Evolutionary conservation across 768 basidiomycete species (phyloP), one percentile per base, ranked within the genome.

Genomic region (Lepiota venenata): DNA sequence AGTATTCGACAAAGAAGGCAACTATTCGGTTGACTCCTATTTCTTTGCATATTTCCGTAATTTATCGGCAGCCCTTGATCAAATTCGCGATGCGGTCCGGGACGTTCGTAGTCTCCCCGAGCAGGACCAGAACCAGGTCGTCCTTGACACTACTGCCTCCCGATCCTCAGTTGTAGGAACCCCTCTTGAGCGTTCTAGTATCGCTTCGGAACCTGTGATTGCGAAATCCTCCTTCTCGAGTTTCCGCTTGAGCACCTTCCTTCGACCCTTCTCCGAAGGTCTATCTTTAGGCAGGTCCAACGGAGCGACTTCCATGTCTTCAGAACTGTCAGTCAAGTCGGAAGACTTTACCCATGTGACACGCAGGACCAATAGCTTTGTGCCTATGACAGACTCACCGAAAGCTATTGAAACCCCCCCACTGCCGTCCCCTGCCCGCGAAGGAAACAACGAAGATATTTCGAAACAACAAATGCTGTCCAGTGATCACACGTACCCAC

Each of bases 31-130:
- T 32, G 91, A 93, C 65, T 92, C 91, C 2, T 93, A 93, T 65
- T 97, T 96, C 70, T 96, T 96, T 64, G 93, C 95, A 12, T 98
- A 97, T 68, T 97, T 98, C 69, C 85, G 85, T 60, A 83, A 95
- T 68, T 77, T 93, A 36, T 76, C 86, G 6, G 76, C 67, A 35
- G 91, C 93, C 1, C 75, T 95, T 52, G 85, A 88, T 39, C 83
- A 88, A 66, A 94, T 98, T 56, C 85, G 89, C 27, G 82, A 85
- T 57, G 84, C 82, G 10, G 83, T 97, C 32, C 82, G 87, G 52
- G 69, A 71, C 15, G 74, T 83, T 61, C 81, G 82, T 37, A 68
- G 64, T 35, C 59, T 66, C 29, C 66, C 70, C 9, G 73, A 74
- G 49, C 61, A 63, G 25, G 54, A 58, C 35, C 57, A 67, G n/a